These are phyloP conservation scores for Bipolaris bicolor DNA, from an alignment of 2,329 filamentous ascomycete species.

Conservation along the genomic window DNA sequence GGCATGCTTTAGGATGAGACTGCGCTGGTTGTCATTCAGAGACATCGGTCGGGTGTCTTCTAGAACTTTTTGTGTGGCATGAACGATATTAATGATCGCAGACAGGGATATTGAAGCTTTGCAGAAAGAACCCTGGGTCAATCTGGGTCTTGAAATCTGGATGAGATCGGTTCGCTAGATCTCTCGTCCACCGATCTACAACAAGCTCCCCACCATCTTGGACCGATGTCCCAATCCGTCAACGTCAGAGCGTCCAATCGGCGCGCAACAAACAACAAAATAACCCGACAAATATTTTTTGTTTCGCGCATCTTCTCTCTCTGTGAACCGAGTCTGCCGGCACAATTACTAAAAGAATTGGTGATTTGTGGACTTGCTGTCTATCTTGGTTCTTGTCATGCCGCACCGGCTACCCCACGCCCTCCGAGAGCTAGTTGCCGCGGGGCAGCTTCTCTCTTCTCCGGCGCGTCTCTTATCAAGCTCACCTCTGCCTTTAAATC, in stretches of 20 bases:
- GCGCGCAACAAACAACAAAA: slow-evolving; percentile 27
- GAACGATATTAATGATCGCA: slow-evolving; percentile 1
- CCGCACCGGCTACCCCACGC: slow-evolving; percentile 33
- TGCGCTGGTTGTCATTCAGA: slow-evolving; percentile 25
- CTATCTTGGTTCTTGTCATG: slow-evolving; percentile 19
- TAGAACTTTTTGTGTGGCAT: neutral
- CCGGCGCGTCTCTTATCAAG: slow-evolving; percentile 15
- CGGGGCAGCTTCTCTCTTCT: slow-evolving; percentile 17
- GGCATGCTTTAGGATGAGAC: slow-evolving; percentile 28
- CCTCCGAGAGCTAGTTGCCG: slow-evolving; percentile 23
- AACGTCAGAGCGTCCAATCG: slow-evolving; percentile 40
- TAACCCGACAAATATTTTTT: slow-evolving; percentile 11
- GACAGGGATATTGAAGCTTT: neutral
- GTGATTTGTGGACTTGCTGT: slow-evolving; percentile 16
- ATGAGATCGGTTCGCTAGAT: slow-evolving; percentile 23
- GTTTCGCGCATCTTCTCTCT: slow-evolving; percentile 18
- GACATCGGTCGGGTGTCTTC: slow-evolving; percentile 20
- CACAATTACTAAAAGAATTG: slow-evolving; percentile 16
- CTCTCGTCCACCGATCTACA: slow-evolving; percentile 23
- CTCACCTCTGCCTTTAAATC: slow-evolving; percentile 4
- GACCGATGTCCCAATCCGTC: slow-evolving; percentile 19
- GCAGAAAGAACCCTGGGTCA: slow-evolving; percentile 1
- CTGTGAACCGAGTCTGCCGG: slow-evolving; percentile 30
- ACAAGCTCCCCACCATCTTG: slow-evolving; percentile 18
- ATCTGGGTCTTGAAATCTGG: slow-evolving; percentile 5